These are phyloP conservation scores for Oryza nivara DNA, from an alignment of 176 grass and related monocot genomes.

Conservation along the genomic window DNA sequence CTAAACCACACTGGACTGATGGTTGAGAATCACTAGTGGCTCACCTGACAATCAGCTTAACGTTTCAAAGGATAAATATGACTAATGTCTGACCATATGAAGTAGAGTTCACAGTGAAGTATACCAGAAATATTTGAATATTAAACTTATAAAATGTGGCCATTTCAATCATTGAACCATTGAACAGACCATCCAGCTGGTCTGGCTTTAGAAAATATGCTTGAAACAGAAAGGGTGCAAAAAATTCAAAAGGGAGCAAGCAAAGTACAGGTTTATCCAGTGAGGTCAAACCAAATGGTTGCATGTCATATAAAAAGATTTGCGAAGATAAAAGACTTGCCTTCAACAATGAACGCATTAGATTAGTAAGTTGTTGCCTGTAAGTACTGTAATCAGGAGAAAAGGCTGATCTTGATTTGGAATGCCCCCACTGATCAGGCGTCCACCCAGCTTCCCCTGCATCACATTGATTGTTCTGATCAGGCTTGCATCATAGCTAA, in stretches of 20 bases:
- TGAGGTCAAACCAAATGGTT: slow-evolving; percentile 15
- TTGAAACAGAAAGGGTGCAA: slow-evolving; percentile 25
- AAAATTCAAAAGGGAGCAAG: not conserved
- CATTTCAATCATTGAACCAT: not conserved
- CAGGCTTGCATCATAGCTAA: slow-evolving; percentile 25
- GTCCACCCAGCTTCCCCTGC: slow-evolving; percentile 98
- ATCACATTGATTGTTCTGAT: slow-evolving; percentile 40
- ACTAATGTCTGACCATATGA: not conserved
- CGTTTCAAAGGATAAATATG: not conserved
- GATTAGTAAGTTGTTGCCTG: slow-evolving; percentile 68
- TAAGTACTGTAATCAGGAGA: slow-evolving; percentile 67
- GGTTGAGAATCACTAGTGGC: not conserved
- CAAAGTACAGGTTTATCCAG: slow-evolving; percentile 9
- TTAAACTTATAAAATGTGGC: not conserved
- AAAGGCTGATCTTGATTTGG: slow-evolving; percentile 79
- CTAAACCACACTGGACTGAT: not conserved
- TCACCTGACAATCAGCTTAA: not conserved
- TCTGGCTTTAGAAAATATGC: not conserved
- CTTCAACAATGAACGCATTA: slow-evolving; percentile 89
- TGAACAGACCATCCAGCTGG: not conserved
- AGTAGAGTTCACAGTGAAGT: not conserved
- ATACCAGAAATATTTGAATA: not conserved
- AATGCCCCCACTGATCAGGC: slow-evolving; percentile 93
- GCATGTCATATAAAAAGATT: slow-evolving; percentile 5
- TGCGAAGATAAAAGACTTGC: slow-evolving; percentile 53